Evolutionary conservation across 2,329 filamentous ascomycete genomes (phyloP), one percentile per base, ranked within the genome.

Genomic region (Aspergillus quadrilineatus): DNA sequence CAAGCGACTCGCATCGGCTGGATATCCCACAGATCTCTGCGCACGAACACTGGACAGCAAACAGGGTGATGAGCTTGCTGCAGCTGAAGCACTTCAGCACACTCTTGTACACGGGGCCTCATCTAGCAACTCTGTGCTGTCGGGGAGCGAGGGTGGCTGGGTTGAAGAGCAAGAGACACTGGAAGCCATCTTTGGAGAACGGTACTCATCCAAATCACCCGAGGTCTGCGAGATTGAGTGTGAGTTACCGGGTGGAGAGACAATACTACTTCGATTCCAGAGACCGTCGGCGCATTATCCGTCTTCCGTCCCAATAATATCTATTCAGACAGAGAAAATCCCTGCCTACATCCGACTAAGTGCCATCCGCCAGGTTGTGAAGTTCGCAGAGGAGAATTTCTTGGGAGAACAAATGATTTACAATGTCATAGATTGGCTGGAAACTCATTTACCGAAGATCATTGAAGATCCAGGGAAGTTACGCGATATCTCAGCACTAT

Each of bases 291-390:
- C 69, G 12, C 72, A 82, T 47, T 99, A 97, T 72, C 94, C 94
- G 1, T 73, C 81, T 67, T 66, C 83, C 71, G 73, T 85, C 77
- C 79, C 87, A 1, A 82, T 95, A 8, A 77, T 97, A 36, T 85
- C 87, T 2, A 80, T 97, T 32, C 74, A 84, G 46, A 81, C 86
- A 28, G 83, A 83, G 50, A 75, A 84, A 9, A 81, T 97, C 10
- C 94, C 94, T 17, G 91, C 94, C 3, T 96, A 99, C 67, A 95
- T 97, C 68, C 90, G 93, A 59, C 80, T 99, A 9, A 96, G 92
- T 67, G 87, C 96, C 37, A 85, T 94, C 65, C 88, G 90, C 64
- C 87, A 89, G 72, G 86, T 88, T 1, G 77, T 97, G 4, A 79
- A 83, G 4, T 86, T 93, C 68, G 86, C 92, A 2, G 78, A 85